Evolutionary conservation across 257 asterid species (phyloP), one percentile per base, ranked within the genome.

Genomic region (Solanum megistacrolobum): DNA sequence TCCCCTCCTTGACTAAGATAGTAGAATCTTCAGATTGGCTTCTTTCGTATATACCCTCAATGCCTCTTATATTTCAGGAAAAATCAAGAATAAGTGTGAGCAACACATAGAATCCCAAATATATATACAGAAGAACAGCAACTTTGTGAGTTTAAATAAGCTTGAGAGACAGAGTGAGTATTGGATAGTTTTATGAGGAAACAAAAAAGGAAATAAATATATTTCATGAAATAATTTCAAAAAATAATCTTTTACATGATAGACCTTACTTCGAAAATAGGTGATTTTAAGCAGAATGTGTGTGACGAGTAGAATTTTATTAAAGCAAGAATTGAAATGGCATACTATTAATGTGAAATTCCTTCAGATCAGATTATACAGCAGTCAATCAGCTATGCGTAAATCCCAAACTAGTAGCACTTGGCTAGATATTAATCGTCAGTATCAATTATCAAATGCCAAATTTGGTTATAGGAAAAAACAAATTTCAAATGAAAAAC

Each of bases 11-110:
- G 65, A 72, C 88, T 86, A 73, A 66, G 66, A 87, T 76, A 84
- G 35, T 85, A 25, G 86, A 39, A 27, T 43, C 79, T 83, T 75
- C 36, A 83, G 86, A 83, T 46, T 29, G 78, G 52, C 71, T 89
- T 88, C 91, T 83, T 86, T 90, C 92, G 88, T 87, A 74, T 86
- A 91, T 62, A 43, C 87, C 38, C 82, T 18, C 88, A 81, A 88
- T 83, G 35, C 82, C 69, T 85, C 91, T 89, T 39, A 48, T 10
- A 27, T 27, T 66, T 85, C 48, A 65, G 14, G 76, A 68, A 68
- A 31, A 43, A 66, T 18, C 48, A 27, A 66, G 36, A 58, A n/a
- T 16, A 85, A 27, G 60, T 46, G 65, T 16, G 46, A 39, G 52
- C 82, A 52, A 36, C 87, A 38, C 32, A 3, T 13, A 13, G 65